Evolutionary conservation across 495 filamentous ascomycete genomes (phyloP).

Genomic region (Xanthoparmelia taractica): DNA sequence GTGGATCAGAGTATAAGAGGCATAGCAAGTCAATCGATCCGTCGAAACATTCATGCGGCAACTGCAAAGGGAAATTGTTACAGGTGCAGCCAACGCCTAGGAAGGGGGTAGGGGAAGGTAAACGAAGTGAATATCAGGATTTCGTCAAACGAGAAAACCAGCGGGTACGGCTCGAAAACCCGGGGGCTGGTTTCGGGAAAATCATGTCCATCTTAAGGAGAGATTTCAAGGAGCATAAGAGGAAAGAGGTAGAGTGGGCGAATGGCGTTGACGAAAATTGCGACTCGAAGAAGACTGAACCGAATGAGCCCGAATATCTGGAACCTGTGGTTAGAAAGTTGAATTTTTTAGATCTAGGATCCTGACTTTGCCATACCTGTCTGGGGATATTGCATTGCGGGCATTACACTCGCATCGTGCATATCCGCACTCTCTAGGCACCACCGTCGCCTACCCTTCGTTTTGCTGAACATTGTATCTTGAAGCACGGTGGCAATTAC

Average conservation of each 20-base stretch:
- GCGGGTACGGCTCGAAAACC: conserved; percentile 21
- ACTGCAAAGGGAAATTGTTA: conserved; percentile 56
- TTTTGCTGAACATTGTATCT: background rate
- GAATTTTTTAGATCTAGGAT: conserved; percentile 12
- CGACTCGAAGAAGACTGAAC: background rate
- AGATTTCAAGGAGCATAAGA: conserved; percentile 23
- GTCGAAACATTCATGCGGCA: conserved; percentile 55
- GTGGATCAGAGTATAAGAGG: conserved; percentile 59
- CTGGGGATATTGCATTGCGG: background rate
- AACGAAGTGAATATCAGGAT: conserved; percentile 50
- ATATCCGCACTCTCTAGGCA: background rate
- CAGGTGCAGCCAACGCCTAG: conserved; percentile 76
- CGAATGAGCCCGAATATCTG: conserved; percentile 33
- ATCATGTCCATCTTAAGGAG: conserved; percentile 24
- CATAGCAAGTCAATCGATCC: conserved; percentile 80
- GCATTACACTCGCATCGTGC: background rate
- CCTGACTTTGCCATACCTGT: background rate
- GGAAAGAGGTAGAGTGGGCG: background rate
- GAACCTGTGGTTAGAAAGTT: conserved; percentile 18
- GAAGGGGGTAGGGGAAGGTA: conserved; percentile 28
- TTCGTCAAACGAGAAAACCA: conserved; percentile 42
- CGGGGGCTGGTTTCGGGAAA: conserved; percentile 19
- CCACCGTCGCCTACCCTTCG: background rate
- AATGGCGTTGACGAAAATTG: background rate
- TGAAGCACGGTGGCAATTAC: background rate